Percentiles rank a stretch among this genome's conserved stretches.
Evolutionary conservation across 169 alveolate species (phyloP).

Genomic region (Babesia caballi): DNA sequence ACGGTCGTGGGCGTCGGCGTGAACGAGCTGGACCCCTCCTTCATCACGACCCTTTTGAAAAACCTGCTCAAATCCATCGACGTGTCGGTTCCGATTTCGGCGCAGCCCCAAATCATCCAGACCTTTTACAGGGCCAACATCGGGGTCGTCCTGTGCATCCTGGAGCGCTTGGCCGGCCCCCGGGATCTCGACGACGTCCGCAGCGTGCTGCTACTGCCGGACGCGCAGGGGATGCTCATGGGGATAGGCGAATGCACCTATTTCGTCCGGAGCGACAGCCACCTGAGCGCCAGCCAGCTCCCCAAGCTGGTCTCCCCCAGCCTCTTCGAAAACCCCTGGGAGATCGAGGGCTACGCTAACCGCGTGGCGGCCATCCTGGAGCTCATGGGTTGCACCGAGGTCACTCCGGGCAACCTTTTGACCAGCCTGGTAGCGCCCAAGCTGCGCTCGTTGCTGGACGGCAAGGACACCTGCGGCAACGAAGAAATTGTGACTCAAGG

Average conservation of each 20-base stretch:
- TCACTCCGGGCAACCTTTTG: background rate
- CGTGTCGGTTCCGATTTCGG: background rate
- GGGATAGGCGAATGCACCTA: background rate
- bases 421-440: background rate
- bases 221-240: slow-evolving; percentile 1
- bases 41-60: background rate
- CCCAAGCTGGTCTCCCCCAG: background rate
- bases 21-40: background rate
- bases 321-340: slow-evolving; percentile 1
- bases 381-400: background rate
- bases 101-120: background rate
- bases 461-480: background rate
- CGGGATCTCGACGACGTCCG: background rate
- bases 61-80: background rate
- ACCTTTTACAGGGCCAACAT: background rate
- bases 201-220: background rate
- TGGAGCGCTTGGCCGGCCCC: slow-evolving; percentile 2
- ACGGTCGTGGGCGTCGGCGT: slow-evolving; percentile 1
- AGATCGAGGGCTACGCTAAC: slow-evolving; percentile 1
- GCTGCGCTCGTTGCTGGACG: background rate
- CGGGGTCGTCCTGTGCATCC: background rate
- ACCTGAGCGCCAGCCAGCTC: background rate
- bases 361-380: background rate
- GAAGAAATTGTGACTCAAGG: background rate
- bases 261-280: background rate